A percentile compares a stretch with the other conserved stretches of the same genome.
Evolutionary conservation across 1,139 yeast genomes (phyloP).

Genomic region (Debaryomyces sp.): DNA sequence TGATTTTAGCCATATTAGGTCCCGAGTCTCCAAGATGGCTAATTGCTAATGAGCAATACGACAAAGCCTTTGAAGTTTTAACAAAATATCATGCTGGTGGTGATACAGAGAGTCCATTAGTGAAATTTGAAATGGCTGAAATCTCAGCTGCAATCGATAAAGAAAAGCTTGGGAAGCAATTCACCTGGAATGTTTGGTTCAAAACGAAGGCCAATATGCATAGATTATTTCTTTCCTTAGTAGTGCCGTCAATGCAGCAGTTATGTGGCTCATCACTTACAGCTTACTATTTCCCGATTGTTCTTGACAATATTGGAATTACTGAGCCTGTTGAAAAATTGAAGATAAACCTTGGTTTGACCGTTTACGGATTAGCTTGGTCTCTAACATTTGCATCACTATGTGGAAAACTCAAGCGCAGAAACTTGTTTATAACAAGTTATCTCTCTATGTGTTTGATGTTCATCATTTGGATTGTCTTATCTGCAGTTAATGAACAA

Average conservation of each 20-base stretch:
- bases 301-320: slow-evolving; percentile 18
- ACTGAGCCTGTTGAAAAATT: slow-evolving; percentile 11
- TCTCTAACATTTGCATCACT: slow-evolving; percentile 17
- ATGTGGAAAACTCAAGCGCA: slow-evolving; percentile 10
- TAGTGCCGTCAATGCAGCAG: slow-evolving; percentile 14
- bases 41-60: slow-evolving; percentile 36
- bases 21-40: slow-evolving; percentile 54
- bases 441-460: slow-evolving; percentile 24
- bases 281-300: slow-evolving; percentile 18
- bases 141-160: slow-evolving; percentile 31
- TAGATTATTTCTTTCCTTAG: slow-evolving; percentile 12
- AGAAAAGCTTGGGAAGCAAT: slow-evolving; percentile 20
- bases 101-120: slow-evolving; percentile 24
- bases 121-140: slow-evolving; percentile 41
- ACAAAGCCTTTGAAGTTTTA: slow-evolving; percentile 44
- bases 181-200: slow-evolving; percentile 29
- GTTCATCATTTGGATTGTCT: slow-evolving; percentile 35
- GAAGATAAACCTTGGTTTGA: slow-evolving; percentile 13
- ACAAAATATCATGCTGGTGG: slow-evolving; percentile 44
- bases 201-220: slow-evolving; percentile 19
- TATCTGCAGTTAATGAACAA: slow-evolving; percentile 29
- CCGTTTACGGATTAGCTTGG: slow-evolving; percentile 20
- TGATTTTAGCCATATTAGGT: slow-evolving; percentile 41
- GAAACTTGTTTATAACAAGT: slow-evolving; percentile 11
- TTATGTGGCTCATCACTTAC: slow-evolving; percentile 16